Evolutionary conservation across 139 green algal species (phyloP).

Genomic region (Coccomyxa sp.): DNA sequence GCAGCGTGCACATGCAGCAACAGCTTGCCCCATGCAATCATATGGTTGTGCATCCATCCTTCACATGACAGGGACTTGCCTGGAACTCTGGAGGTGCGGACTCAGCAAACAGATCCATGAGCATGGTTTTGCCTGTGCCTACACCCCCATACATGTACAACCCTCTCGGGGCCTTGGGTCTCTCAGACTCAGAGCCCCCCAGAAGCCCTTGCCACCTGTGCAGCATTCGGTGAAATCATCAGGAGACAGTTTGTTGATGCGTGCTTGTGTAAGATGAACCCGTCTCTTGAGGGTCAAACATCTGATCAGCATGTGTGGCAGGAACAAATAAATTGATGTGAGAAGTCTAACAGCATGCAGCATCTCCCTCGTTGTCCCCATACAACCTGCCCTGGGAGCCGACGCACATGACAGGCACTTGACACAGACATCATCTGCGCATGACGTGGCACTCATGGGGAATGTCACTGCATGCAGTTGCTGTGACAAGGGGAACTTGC

Average conservation of each 20-base stretch:
- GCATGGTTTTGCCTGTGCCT: slow-evolving; percentile 94
- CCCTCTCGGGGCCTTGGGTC: slow-evolving; percentile 27
- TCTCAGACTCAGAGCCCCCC: neutral
- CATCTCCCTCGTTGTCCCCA: no score
- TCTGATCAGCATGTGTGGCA: no score
- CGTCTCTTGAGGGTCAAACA: no score
- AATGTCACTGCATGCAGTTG: neutral
- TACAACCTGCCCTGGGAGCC: no score
- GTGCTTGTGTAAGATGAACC: no score
- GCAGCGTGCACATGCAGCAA: neutral
- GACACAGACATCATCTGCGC: neutral
- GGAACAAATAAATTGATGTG: no score
- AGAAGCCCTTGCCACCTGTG: neutral
- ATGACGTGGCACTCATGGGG: neutral
- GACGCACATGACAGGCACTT: no score
- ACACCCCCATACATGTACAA: slow-evolving; percentile 95
- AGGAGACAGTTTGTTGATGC: no score
- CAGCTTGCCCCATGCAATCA: neutral
- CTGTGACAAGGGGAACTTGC: neutral
- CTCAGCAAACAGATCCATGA: slow-evolving; percentile 93
- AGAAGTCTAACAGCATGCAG: slow-evolving; percentile 3
- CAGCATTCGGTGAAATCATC: no score
- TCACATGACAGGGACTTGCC: slow-evolving; percentile 13
- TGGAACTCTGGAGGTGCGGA: slow-evolving; percentile 59
- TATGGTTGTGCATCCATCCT: neutral